Conservation (phyloP, 805 yeast species). For the Hanseniaspora jakobsenii region DNA sequence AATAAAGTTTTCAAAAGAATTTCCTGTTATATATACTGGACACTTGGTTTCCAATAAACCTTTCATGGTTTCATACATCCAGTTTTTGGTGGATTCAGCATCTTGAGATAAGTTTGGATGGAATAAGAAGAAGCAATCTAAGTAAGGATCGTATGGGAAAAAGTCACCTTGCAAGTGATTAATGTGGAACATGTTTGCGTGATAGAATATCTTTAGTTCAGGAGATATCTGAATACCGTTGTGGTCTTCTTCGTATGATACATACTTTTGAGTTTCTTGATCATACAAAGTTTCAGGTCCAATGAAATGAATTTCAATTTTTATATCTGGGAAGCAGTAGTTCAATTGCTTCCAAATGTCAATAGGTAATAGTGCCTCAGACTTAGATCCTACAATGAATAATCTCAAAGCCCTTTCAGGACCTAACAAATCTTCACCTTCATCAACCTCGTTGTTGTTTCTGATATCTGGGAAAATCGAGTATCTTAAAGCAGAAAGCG, state of each 20-base stretch:
- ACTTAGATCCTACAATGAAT: slow-evolving; percentile 81
- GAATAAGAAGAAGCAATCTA: slow-evolving; percentile 84
- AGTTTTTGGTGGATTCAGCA: slow-evolving; percentile 53
- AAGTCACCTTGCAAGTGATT: slow-evolving; percentile 86
- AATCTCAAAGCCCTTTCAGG: slow-evolving; percentile 63
- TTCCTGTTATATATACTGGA: slow-evolving; percentile 81
- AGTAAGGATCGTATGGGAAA: slow-evolving; percentile 95
- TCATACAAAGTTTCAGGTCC: slow-evolving; percentile 89
- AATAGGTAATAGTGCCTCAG: slow-evolving; percentile 86
- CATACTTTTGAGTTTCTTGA: slow-evolving; percentile 50
- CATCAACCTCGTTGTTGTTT: slow-evolving; percentile 37
- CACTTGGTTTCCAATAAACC: slow-evolving; percentile 89
- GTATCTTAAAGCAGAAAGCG: slow-evolving; percentile 83
- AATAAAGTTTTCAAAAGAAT: slow-evolving; percentile 57
- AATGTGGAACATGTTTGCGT: slow-evolving; percentile 84
- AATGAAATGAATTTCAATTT: slow-evolving; percentile 77
- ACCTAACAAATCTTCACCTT: slow-evolving; percentile 22
- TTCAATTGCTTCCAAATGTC: slow-evolving; percentile 93
- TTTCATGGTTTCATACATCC: slow-evolving; percentile 83
- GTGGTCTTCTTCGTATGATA: slow-evolving; percentile 50
- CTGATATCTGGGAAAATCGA: slow-evolving; percentile 57
- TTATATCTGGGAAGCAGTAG: slow-evolving; percentile 68
- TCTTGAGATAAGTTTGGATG: slow-evolving; percentile 89
- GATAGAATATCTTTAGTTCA: slow-evolving; percentile 61
- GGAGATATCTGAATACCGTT: slow-evolving; percentile 56